A percentile compares a stretch with the other conserved stretches of the same genome.
Conservation (phyloP, 257 asterid species). For the Petrea volubilis region DNA sequence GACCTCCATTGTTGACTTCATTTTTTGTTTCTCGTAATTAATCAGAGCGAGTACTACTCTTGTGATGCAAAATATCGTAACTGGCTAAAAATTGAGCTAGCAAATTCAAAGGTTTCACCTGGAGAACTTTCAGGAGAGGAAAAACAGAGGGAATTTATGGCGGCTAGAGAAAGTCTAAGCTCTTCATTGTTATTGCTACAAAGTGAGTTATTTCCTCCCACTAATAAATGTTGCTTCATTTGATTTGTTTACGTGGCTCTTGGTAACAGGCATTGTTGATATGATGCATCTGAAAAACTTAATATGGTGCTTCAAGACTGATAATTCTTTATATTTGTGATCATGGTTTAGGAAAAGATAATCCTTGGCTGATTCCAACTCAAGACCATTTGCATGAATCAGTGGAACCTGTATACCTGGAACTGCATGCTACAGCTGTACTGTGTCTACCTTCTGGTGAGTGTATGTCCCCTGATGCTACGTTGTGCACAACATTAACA, state of each 20-base stretch:
- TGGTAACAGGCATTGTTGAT: not conserved
- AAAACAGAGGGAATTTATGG: constrained; percentile 63
- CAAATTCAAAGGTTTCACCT: constrained; percentile 65
- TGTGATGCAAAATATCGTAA: constrained; percentile 94
- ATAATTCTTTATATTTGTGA: constrained; percentile 9
- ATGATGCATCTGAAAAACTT: not conserved
- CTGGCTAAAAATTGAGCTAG: constrained; percentile 80
- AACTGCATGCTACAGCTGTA: constrained; percentile 86
- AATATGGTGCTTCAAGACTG: not conserved
- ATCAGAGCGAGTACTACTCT: constrained; percentile 90
- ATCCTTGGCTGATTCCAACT: constrained; percentile 82
- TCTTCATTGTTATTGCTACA: constrained; percentile 65
- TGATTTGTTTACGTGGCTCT: not conserved
- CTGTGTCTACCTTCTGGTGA: constrained; percentile 87
- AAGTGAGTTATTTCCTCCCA: constrained; percentile 52
- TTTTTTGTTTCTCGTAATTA: constrained; percentile 21
- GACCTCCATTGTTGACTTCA: constrained; percentile 27
- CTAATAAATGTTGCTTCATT: not conserved
- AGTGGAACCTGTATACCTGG: constrained; percentile 65
- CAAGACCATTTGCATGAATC: constrained; percentile 70
- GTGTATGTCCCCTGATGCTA: constrained; percentile 84
- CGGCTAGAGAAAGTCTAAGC: constrained; percentile 71
- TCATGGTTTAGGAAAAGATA: constrained; percentile 54
- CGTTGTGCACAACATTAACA: constrained; percentile 74
- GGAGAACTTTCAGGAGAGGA: constrained; percentile 79